Evolutionary conservation across 108 stramenopile species (phyloP).

Genomic region (Mediolabrus comicus): DNA sequence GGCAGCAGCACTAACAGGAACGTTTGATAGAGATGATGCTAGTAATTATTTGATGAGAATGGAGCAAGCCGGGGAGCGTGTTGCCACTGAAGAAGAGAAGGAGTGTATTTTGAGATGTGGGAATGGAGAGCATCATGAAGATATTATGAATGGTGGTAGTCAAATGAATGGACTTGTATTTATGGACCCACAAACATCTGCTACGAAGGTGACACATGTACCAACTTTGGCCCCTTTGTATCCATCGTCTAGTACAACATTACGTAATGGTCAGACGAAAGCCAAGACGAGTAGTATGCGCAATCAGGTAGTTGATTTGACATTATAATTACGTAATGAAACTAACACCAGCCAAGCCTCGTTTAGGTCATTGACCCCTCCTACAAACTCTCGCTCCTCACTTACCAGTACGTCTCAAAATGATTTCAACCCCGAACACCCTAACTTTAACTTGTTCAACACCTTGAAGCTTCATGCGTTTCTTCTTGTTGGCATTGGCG

Average conservation of each 20-base stretch:
- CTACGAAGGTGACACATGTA: neutral
- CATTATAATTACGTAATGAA: too few species aligned
- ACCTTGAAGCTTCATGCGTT: too few species aligned
- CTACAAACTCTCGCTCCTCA: too few species aligned
- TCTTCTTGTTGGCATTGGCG: too few species aligned
- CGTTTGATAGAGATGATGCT: neutral
- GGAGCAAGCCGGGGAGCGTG: neutral
- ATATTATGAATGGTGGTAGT: neutral
- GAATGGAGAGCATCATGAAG: neutral
- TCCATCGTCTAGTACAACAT: too few species aligned
- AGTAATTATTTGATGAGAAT: neutral
- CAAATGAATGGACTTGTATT: neutral
- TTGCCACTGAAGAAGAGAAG: neutral
- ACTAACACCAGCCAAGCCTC: too few species aligned
- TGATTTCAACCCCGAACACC: neutral
- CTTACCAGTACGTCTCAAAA: neutral
- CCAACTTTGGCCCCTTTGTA: neutral
- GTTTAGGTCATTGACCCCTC: too few species aligned
- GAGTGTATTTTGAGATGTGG: neutral
- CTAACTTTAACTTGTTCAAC: neutral
- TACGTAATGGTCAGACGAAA: neutral
- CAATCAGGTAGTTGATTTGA: neutral
- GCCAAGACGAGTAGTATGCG: neutral
- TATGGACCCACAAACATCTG: neutral
- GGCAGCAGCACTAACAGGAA: neutral